A percentile compares a stretch with the other conserved stretches of the same genome.
These are phyloP conservation scores for Bothriochloa decipiens DNA, from an alignment of 176 grass and related monocot species.

Conservation along the genomic window DNA sequence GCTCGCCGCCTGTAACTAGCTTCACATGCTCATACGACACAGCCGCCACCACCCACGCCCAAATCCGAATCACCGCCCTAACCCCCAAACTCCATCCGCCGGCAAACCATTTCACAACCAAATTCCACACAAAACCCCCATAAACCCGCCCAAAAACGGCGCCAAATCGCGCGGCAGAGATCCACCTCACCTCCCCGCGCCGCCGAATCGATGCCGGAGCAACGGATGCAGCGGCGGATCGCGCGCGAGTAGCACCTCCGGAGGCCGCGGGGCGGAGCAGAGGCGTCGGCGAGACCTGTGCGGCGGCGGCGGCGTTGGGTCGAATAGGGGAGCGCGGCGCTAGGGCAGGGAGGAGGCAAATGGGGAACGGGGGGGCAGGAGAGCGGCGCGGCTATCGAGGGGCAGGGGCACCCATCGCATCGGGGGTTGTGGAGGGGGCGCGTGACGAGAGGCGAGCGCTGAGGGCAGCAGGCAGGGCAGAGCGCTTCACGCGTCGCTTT, in stretches of 20 bases:
- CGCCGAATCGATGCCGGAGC: constrained; percentile 41
- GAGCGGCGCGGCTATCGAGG: constrained; percentile 76
- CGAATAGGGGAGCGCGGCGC: constrained; percentile 10
- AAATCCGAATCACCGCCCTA: constrained; percentile 52
- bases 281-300: constrained; percentile 22
- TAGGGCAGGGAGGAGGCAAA: constrained; percentile 43
- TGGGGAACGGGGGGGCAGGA: constrained; percentile 57
- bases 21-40: constrained; percentile 4
- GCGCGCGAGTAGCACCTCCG: constrained; percentile 2
- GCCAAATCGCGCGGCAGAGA: constrained; percentile 27
- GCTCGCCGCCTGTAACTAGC: constrained; percentile 8
- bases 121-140: constrained; percentile 36
- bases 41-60: not conserved
- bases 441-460: constrained; percentile 42
- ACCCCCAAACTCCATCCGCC: constrained; percentile 20
- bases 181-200: constrained; percentile 42
- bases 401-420: constrained; percentile 60
- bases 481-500: constrained; percentile 67
- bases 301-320: constrained; percentile 35
- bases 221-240: constrained; percentile 36
- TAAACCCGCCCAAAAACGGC: constrained; percentile 32
- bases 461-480: constrained; percentile 27
- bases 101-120: constrained; percentile 14
- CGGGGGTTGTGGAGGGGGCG: constrained; percentile 39
- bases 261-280: not conserved